Evolutionary conservation across 345 rosid genomes (phyloP).

Genomic region (Citrus unshiu): DNA sequence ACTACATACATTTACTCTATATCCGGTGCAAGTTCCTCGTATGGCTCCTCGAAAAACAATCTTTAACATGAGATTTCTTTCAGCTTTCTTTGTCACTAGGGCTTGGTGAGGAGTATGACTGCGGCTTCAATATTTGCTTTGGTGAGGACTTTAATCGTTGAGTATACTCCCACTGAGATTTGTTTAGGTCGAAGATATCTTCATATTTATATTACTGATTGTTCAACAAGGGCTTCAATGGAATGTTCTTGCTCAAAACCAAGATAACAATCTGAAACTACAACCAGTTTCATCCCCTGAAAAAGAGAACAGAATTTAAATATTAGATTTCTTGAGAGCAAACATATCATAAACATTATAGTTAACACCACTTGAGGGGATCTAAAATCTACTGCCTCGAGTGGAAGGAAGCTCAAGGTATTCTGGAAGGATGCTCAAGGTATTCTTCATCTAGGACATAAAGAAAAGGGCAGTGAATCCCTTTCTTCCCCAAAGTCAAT

Average conservation of each 20-base stretch:
- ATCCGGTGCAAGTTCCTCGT: too few relatives aligned
- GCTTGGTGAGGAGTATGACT: not conserved
- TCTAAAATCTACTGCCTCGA: not conserved
- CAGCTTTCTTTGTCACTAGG: not conserved
- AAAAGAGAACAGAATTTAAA: not conserved
- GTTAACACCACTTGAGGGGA: not conserved
- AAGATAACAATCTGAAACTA: slow-evolving; percentile 90
- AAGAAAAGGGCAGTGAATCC: not conserved
- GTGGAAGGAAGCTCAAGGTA: not conserved
- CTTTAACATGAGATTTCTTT: too few relatives aligned
- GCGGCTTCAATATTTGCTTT: not conserved
- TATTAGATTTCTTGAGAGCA: not conserved
- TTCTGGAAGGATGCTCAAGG: not conserved
- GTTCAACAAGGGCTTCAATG: slow-evolving; percentile 42
- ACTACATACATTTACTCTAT: not conserved
- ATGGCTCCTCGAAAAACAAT: too few relatives aligned
- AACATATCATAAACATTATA: not conserved
- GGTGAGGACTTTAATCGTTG: not conserved
- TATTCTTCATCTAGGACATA: not conserved
- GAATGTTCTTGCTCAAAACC: slow-evolving; percentile 83
- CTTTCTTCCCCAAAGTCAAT: not conserved
- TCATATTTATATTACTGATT: not conserved
- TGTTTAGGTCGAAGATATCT: not conserved
- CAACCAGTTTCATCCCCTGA: slow-evolving; percentile 70
- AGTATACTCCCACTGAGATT: not conserved